Evolutionary conservation across 2,329 filamentous ascomycete genomes (phyloP).

Genomic region (Fusarium decemcellulare): DNA sequence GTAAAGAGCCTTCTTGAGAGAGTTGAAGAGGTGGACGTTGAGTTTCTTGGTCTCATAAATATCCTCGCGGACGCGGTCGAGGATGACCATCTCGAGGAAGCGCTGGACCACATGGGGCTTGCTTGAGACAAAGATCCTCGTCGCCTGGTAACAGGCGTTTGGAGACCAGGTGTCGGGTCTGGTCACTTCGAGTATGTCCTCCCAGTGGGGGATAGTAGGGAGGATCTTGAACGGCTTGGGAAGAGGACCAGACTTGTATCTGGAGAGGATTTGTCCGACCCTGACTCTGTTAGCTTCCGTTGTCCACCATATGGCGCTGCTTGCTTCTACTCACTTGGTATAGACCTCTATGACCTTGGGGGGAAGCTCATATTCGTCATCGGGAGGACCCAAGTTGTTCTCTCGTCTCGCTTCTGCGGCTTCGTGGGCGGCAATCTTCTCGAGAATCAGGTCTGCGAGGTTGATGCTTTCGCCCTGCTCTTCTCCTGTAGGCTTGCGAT

Average conservation of each 20-base stretch:
- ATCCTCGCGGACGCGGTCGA: constrained; percentile 92
- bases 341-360: constrained; percentile 96
- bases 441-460: constrained; percentile 91
- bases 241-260: constrained; percentile 96
- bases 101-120: constrained; percentile 85
- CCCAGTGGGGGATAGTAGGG: constrained; percentile 91
- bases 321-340: constrained; percentile 73
- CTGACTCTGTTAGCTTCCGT: constrained; percentile 56
- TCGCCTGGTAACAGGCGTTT: constrained; percentile 88
- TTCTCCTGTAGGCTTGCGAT: constrained; percentile 60
- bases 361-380: constrained; percentile 89
- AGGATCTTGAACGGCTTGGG: constrained; percentile 99
- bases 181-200: constrained; percentile 88
- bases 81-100: constrained; percentile 88
- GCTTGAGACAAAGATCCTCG: constrained; percentile 90
- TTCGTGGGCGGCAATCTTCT: constrained; percentile 95
- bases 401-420: constrained; percentile 67
- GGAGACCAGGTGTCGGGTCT: constrained; percentile 81
- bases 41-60: constrained; percentile 96
- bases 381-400: constrained; percentile 66
- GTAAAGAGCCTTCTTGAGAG: constrained; percentile 92
- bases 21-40: constrained; percentile 94
- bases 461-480: constrained; percentile 75
- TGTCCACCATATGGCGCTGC: no score
- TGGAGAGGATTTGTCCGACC: constrained; percentile 88